Evolutionary conservation across 1,139 yeast genomes (phyloP).

Genomic region (Barnettozyma hawaiiensis): DNA sequence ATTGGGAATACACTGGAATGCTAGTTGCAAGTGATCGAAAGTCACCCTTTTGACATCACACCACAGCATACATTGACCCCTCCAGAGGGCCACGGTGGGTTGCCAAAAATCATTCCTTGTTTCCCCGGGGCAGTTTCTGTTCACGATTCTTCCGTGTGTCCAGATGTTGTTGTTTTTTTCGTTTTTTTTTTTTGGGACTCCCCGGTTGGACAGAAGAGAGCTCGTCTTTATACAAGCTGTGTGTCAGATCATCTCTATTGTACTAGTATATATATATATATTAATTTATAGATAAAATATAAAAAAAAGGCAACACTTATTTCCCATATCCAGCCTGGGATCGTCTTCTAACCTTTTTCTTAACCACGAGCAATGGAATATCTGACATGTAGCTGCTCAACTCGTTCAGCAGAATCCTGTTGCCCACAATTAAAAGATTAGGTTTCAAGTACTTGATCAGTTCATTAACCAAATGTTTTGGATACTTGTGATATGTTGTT

Average conservation of each 20-base stretch:
- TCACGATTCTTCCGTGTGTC: not conserved
- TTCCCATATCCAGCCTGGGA: slow-evolving; percentile 1
- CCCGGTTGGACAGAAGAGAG: no score
- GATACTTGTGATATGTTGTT: slow-evolving; percentile 59
- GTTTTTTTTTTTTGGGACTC: not conserved
- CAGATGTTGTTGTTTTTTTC: not conserved
- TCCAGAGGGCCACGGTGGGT: no score
- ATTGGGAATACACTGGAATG: no score
- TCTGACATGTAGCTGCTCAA: slow-evolving; percentile 73
- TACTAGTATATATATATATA: not conserved
- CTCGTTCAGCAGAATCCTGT: slow-evolving; percentile 27
- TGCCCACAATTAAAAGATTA: slow-evolving; percentile 75
- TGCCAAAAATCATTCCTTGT: not conserved
- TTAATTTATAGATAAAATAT: not conserved
- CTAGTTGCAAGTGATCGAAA: not conserved
- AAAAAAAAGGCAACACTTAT: not conserved
- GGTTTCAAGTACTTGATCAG: slow-evolving; percentile 81
- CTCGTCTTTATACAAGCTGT: not conserved
- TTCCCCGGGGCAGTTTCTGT: not conserved
- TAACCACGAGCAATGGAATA: slow-evolving; percentile 86
- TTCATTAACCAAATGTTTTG: slow-evolving; percentile 79
- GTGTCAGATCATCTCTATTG: not conserved
- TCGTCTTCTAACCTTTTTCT: slow-evolving; percentile 61
- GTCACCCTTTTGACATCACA: not conserved
- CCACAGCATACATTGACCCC: not conserved